Evolutionary conservation across 164 flowering plant species (phyloP), one percentile per base, ranked within the genome.

Genomic region (Vitis rotundifolia): DNA sequence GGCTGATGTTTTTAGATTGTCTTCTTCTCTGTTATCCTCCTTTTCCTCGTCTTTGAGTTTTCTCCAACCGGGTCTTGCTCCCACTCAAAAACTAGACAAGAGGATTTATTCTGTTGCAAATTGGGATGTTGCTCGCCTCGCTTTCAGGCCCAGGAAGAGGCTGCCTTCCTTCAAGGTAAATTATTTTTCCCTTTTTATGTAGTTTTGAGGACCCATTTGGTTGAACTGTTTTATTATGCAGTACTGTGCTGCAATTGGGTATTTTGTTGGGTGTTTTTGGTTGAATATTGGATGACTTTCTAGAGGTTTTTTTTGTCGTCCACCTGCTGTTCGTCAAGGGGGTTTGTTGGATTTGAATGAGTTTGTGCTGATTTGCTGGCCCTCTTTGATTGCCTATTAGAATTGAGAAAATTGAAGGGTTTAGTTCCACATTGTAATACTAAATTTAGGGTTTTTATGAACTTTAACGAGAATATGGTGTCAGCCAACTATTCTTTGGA

Each of bases 81-180:
- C 73, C 57, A 77, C 59, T 76, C 71, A 37, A 6, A 74, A 52
- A 37, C 63, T 66, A 16, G 60, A 67, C 37, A 77, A 64, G 70
- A 75, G 75, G 68, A 31, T 75, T 56, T 59, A 47, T 69, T 62
- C 74, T 60, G 75, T 63, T 48, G 50, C 78, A 9, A 48, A 28
- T 28, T 67, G 31, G 0, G 66, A 47, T 68, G 58, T 60, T 72
- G 26, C 72, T 63, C 70, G 59, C 29, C 60, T 78, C 56, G 12
- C 59, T 59, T 29, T 66, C 56, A 37, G 64, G 57, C 75, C 75
- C 72, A 79, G 69, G 8, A 72, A 75, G 70, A 70, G 54, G 3
- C 68, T 63, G n/a, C 54, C 1, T 22, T 65, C 80, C 57, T 67
- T 77, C 58, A 81, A 81, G 84, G 81, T 79, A 65, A 47, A 19